Conservation (phyloP, 2,329 filamentous ascomycete species). For the Neoascochyta sp. region DNA sequence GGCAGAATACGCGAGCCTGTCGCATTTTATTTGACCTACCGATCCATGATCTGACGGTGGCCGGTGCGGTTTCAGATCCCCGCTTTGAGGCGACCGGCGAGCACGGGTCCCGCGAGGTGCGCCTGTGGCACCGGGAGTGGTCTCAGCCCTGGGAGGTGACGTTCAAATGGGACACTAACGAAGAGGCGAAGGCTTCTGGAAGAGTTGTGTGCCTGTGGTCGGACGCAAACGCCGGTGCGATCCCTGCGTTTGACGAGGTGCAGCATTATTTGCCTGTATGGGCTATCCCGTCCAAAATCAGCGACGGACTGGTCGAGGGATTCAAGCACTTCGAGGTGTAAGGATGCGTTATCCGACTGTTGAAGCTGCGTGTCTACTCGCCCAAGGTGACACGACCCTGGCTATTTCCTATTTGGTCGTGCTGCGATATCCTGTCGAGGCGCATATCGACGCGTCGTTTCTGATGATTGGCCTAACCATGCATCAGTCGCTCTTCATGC, state of each 20-base stretch:
- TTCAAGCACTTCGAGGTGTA: slow-evolving; percentile 58
- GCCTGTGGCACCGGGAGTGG: slow-evolving; percentile 82
- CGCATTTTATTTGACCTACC: slow-evolving; percentile 68
- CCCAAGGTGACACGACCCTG: slow-evolving; percentile 22
- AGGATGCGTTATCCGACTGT: slow-evolving; percentile 9
- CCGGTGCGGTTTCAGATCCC: slow-evolving; percentile 57
- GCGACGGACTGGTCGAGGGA: slow-evolving; percentile 78
- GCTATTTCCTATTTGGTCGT: slow-evolving; percentile 26
- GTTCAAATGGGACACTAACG: slow-evolving; percentile 57
- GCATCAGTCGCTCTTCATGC: slow-evolving; percentile 24
- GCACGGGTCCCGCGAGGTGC: slow-evolving; percentile 63
- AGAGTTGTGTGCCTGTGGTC: slow-evolving; percentile 79
- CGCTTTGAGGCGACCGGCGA: slow-evolving; percentile 63
- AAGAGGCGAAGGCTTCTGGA: slow-evolving; percentile 47
- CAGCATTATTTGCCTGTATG: slow-evolving; percentile 73
- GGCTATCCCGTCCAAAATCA: slow-evolving; percentile 71
- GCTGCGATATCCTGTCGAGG: slow-evolving; percentile 30
- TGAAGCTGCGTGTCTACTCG: slow-evolving; percentile 12
- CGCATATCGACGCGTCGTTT: slow-evolving; percentile 33
- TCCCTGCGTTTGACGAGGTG: slow-evolving; percentile 82
- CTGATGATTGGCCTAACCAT: slow-evolving; percentile 19
- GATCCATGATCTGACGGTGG: slow-evolving; percentile 61
- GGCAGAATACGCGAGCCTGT: slow-evolving; percentile 74
- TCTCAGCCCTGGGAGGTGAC: slow-evolving; percentile 71
- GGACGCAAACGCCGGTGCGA: slow-evolving; percentile 71